Percentiles rank a stretch among this genome's conserved stretches.
These are phyloP conservation scores for Ogataea angusta DNA, from an alignment of 805 yeast species.

Conservation along the genomic window DNA sequence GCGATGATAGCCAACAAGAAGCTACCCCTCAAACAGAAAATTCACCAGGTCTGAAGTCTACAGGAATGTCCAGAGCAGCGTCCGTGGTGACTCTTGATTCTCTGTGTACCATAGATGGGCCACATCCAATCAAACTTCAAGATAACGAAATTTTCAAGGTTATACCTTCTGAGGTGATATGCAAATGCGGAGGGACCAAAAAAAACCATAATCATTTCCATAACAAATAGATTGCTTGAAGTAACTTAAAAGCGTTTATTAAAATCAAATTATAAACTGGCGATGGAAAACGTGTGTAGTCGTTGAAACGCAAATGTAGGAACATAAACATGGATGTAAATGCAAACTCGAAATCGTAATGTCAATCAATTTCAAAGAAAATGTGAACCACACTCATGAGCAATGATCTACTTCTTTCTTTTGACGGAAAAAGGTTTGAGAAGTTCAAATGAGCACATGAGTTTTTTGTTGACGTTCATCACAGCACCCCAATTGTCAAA, in stretches of 20 bases:
- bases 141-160: slow-evolving; percentile 22
- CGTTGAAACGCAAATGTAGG: slow-evolving; percentile 5
- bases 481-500: slow-evolving; percentile 79
- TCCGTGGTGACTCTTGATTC: slow-evolving; percentile 19
- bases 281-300: slow-evolving; percentile 5
- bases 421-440: slow-evolving; percentile 46
- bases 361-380: neutral
- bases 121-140: slow-evolving; percentile 20
- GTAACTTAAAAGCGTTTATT: slow-evolving; percentile 5
- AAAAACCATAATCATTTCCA: slow-evolving; percentile 18
- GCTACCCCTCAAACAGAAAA: neutral
- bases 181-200: slow-evolving; percentile 22
- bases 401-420: slow-evolving; percentile 12
- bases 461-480: slow-evolving; percentile 64
- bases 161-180: slow-evolving; percentile 25
- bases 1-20: neutral
- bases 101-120: slow-evolving; percentile 24
- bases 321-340: neutral
- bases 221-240: slow-evolving; percentile 1
- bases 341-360: slow-evolving; percentile 8
- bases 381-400: neutral
- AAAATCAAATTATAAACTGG: slow-evolving; percentile 9
- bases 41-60: neutral
- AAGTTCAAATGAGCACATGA: slow-evolving; percentile 70
- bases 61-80: slow-evolving; percentile 10